Base-by-base conservation (phyloP, 495 filamentous ascomycete species). In the Xylaria venustula region DNA sequence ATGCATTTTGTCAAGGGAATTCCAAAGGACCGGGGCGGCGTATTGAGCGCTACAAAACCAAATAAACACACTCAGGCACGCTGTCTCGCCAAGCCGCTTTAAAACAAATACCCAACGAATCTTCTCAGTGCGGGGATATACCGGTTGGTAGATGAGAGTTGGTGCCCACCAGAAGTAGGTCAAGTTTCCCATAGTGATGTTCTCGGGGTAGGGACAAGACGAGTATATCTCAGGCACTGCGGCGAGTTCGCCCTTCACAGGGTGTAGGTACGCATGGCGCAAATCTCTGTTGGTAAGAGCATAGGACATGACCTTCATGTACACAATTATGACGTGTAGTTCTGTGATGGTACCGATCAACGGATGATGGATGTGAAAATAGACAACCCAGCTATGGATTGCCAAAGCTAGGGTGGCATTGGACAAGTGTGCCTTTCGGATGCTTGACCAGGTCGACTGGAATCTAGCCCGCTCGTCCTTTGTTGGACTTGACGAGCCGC, bases 131-230 rank as follows among this genome's bases (percentile, higher is more conserved):
- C 92, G 88, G 11, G 94, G 94, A 69, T 98, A 98, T 11, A 95
- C 91, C 1, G 94, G 93, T 74, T 98, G 94, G 74, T 98, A 98
- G 52, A 98, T 89, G 20, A 98, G 80, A 0, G 94, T 98, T 1
- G 94, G 94, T 0, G 94, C 94, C 83, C 92, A 91, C 91, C 94
- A 97, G 67, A 98, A 98, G 76, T 98, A 98, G 41, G 78, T 81
- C 6, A 98, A 77, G 71, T 98, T 98, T 5, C 79, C 69, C 58
- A 95, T 78, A 6, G 91, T 96, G 71, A 98, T 88, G 74, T 98
- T 98, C 37, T 80, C 71, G 0, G 94, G 94, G 66, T 98, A 98
- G 0, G 93, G 90, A 64, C 90, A 94, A n/a, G 83, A 68, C 1
- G 77, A 73, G 74, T 98, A 98, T 45, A 97, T 77, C 9, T 88